Conservation (phyloP, 2,329 filamentous ascomycete species). For the Aspergillus pseudonomiae region DNA sequence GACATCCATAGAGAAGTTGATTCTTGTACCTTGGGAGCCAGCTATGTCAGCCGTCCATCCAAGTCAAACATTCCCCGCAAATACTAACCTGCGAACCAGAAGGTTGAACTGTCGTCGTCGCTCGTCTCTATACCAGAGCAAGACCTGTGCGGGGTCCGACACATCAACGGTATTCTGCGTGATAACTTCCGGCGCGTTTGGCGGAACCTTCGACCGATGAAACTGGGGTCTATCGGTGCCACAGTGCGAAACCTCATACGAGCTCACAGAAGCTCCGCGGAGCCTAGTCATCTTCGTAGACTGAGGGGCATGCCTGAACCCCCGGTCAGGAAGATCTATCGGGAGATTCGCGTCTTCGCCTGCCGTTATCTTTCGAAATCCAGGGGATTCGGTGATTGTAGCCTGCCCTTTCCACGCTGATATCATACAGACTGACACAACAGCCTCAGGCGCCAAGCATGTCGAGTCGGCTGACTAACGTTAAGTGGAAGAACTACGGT, state of each 20-base stretch:
- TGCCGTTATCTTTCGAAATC: neutral
- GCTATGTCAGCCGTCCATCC: conserved; percentile 11
- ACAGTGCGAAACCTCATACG: conserved; percentile 31
- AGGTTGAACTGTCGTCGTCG: conserved; percentile 55
- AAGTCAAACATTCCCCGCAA: neutral
- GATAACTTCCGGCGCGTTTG: conserved; percentile 43
- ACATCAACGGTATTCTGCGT: conserved; percentile 44
- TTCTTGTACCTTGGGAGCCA: conserved; percentile 65
- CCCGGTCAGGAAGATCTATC: neutral
- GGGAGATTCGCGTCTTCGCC: neutral
- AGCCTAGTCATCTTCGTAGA: conserved; percentile 44
- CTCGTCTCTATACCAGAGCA: conserved; percentile 44
- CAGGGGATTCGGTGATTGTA: conserved; percentile 1
- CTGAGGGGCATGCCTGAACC: conserved; percentile 31
- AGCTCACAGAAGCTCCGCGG: conserved; percentile 43
- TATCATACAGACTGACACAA: conserved; percentile 22
- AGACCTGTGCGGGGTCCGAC: conserved; percentile 39
- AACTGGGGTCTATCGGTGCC: conserved; percentile 33
- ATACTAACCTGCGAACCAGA: conserved; percentile 66
- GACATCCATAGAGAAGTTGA: conserved; percentile 83
- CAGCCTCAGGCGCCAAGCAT: conserved; percentile 21
- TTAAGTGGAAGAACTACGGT: neutral
- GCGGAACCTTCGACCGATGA: conserved; percentile 44
- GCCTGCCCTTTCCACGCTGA: conserved; percentile 22
- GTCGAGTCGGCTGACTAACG: conserved; percentile 2